Conservation (phyloP, 139 green algal genomes). For the Chlamydomonas schloesseri region DNA sequence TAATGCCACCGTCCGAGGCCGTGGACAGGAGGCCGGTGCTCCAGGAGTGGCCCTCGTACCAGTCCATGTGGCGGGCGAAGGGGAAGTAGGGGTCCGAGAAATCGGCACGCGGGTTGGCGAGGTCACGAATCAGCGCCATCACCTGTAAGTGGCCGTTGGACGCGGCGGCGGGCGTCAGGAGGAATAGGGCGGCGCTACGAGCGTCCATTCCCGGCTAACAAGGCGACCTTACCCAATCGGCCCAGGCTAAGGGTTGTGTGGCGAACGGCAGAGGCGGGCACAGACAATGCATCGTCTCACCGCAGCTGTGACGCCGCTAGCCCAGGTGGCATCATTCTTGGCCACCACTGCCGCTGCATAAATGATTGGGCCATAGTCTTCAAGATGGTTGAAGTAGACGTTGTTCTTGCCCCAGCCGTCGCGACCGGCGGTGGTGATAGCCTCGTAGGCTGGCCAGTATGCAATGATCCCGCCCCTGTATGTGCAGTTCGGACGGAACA, state of each 20-base stretch:
- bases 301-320: not conserved
- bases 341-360: constrained; percentile 56
- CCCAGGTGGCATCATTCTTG: constrained; percentile 39
- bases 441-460: not conserved
- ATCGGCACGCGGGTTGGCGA: constrained; percentile 30
- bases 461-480: constrained; percentile 36
- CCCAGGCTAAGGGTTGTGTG: too few species aligned
- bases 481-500: too few species aligned
- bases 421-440: not conserved
- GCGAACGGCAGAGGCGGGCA: too few species aligned
- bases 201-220: too few species aligned
- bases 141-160: too few species aligned
- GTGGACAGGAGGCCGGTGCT: not conserved
- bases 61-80: constrained; percentile 54
- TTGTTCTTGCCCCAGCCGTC: constrained; percentile 48
- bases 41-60: constrained; percentile 33
- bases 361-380: constrained; percentile 65
- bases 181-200: too few species aligned
- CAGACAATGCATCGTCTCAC: not conserved
- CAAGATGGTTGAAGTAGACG: constrained; percentile 65
- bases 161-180: too few species aligned
- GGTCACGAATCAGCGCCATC: constrained; percentile 11
- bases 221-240: too few species aligned
- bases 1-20: not conserved
- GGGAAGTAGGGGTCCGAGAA: constrained; percentile 51